phyloP scores from a whole-genome alignment of 495 filamentous ascomycete species.

The Neurospora intermedia region DNA sequence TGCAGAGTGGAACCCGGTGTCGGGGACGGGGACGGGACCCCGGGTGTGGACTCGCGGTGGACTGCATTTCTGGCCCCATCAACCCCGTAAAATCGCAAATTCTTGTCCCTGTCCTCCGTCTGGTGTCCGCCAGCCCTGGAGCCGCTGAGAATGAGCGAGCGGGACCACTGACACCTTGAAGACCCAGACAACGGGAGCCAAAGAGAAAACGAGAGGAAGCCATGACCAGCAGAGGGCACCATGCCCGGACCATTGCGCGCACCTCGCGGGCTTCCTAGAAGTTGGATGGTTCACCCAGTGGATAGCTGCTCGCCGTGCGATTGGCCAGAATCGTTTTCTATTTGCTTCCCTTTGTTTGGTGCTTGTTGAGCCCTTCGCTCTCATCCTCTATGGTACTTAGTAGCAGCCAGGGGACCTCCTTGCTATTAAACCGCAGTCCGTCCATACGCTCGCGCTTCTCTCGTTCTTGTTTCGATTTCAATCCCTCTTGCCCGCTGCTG shows the following conservation, averaged over 20 bases:
- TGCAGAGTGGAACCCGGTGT: not conserved
- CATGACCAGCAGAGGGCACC: not conserved
- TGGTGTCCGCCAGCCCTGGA: not conserved
- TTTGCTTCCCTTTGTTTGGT: conserved; percentile 4
- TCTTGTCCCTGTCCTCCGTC: not conserved
- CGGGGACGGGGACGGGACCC: not conserved
- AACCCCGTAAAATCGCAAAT: not conserved
- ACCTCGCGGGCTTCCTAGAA: not conserved
- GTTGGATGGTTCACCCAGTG: not conserved
- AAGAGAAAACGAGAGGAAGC: not conserved
- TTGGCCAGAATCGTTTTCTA: not conserved
- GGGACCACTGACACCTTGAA: not conserved
- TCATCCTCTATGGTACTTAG: not conserved
- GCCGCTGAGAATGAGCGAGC: not conserved
- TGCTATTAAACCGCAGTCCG: not conserved
- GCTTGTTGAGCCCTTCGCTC: not conserved
- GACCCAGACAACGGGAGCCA: not conserved
- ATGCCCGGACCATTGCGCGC: not conserved
- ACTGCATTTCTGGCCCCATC: not conserved
- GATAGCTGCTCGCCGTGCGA: not conserved
- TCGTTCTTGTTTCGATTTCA: not conserved
- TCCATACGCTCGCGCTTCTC: not conserved
- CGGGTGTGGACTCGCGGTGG: not conserved
- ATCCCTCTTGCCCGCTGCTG: not conserved
- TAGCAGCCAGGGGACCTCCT: not conserved